Conservation (phyloP, 176 grass and related monocot genomes). For the Miscanthus lutarioriparius region DNA sequence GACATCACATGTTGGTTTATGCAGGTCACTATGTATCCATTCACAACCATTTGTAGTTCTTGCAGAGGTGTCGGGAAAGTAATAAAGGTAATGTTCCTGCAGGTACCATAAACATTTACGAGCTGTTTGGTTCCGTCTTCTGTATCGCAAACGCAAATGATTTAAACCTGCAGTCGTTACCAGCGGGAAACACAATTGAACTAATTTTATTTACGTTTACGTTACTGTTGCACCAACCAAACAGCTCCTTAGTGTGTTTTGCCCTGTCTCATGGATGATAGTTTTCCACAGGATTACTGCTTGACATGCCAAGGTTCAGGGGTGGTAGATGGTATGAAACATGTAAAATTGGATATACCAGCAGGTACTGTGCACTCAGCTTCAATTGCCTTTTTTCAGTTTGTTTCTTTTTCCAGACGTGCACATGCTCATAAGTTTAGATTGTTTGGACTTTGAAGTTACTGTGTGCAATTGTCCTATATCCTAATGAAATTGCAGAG, state of each 20-base stretch:
- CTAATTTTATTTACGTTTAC: no score
- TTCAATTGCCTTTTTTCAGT: slow-evolving; percentile 5
- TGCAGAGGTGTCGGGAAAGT: slow-evolving; percentile 85
- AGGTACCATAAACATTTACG: slow-evolving; percentile 12
- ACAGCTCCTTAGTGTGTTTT: slow-evolving; percentile 25
- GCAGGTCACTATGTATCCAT: slow-evolving; percentile 83
- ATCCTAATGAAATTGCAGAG: neutral
- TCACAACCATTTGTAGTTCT: slow-evolving; percentile 70
- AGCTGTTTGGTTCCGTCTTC: no score
- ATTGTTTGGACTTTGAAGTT: neutral
- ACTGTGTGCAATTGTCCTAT: neutral
- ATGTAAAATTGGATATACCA: slow-evolving; percentile 74
- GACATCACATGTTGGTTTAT: slow-evolving; percentile 26
- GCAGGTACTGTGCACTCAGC: slow-evolving; percentile 61
- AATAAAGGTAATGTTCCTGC: slow-evolving; percentile 72
- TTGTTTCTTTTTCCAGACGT: slow-evolving; percentile 19
- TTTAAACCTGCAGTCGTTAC: no score
- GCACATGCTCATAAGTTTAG: slow-evolving; percentile 15
- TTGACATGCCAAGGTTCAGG: slow-evolving; percentile 73
- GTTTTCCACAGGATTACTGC: slow-evolving; percentile 76
- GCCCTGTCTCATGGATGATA: slow-evolving; percentile 29
- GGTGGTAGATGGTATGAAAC: slow-evolving; percentile 80
- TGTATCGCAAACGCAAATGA: no score
- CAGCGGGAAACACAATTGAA: no score
- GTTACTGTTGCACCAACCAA: no score